These are phyloP conservation scores for Xylariaceae sp. DNA, from an alignment of 2,329 filamentous ascomycete genomes.

Conservation along the genomic window DNA sequence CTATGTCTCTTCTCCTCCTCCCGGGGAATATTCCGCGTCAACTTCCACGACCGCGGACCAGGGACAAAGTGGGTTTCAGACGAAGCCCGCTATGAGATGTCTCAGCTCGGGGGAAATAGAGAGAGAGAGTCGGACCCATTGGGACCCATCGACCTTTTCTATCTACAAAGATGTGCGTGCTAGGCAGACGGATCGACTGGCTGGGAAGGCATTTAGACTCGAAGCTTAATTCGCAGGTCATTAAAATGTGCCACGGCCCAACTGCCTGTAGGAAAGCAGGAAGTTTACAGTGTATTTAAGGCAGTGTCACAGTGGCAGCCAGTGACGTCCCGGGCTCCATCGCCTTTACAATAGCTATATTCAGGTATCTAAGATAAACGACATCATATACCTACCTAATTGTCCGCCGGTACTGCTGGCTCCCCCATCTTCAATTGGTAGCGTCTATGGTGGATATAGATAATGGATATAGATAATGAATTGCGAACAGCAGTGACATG, in stretches of 20 bases:
- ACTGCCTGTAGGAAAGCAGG: too few species aligned
- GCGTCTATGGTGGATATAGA: not conserved
- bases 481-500: not conserved
- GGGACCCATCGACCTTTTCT: conserved; percentile 9
- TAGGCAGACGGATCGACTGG: not conserved
- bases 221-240: not conserved
- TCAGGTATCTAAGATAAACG: not conserved
- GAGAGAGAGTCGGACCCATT: conserved; percentile 3
- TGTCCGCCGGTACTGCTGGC: conserved; percentile 3
- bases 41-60: conserved; percentile 22
- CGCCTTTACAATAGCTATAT: too few species aligned
- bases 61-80: conserved; percentile 17
- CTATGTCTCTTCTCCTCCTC: conserved; percentile 3
- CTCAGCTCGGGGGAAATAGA: not conserved
- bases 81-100: conserved; percentile 8
- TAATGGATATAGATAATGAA: not conserved
- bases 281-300: too few species aligned
- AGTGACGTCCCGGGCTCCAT: too few species aligned
- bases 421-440: not conserved
- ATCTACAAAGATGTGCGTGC: conserved; percentile 21
- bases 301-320: too few species aligned
- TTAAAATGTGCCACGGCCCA: too few species aligned
- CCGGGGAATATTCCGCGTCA: conserved; percentile 7
- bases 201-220: conserved; percentile 10
- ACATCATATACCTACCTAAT: not conserved